These are phyloP conservation scores for Rhytidhysteron rufulum DNA, from an alignment of 2,329 filamentous ascomycete species.

Conservation along the genomic window DNA sequence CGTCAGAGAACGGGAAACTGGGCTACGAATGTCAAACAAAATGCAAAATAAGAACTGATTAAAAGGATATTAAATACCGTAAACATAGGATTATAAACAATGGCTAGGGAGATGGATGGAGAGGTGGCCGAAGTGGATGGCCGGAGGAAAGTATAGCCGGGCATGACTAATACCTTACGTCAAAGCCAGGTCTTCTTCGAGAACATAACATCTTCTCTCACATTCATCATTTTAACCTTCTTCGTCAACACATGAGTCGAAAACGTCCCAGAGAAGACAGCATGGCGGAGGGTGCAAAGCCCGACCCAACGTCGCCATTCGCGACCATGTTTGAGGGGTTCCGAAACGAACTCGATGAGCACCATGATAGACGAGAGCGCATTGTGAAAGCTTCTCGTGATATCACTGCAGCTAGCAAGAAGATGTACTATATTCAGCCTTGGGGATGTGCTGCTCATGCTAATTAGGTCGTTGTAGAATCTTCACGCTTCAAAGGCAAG, in stretches of 20 bases:
- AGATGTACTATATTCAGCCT: slow-evolving; percentile 56
- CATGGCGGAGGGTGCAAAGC: slow-evolving; percentile 28
- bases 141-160: too few species aligned
- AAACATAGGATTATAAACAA: too few species aligned
- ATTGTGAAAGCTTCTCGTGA: slow-evolving; percentile 89
- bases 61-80: too few species aligned
- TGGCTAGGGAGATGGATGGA: too few species aligned
- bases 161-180: too few species aligned
- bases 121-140: too few species aligned
- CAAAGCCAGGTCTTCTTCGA: too few species aligned
- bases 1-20: too few species aligned
- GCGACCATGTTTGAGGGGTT: slow-evolving; percentile 79
- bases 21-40: slow-evolving; percentile 3
- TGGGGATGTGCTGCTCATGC: slow-evolving; percentile 5
- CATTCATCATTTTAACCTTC: too few species aligned
- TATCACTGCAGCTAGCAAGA: slow-evolving; percentile 92
- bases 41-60: too few species aligned
- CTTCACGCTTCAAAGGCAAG: slow-evolving; percentile 74
- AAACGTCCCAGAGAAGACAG: slow-evolving; percentile 34
- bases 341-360: slow-evolving; percentile 83
- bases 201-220: too few species aligned
- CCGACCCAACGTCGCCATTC: slow-evolving; percentile 40
- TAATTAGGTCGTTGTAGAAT: slow-evolving; percentile 52
- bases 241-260: slow-evolving; percentile 21
- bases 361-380: slow-evolving; percentile 86